Evolutionary conservation across 441 rosid species (phyloP), one percentile per base, ranked within the genome.

Genomic region (Raphanus hybrid): DNA sequence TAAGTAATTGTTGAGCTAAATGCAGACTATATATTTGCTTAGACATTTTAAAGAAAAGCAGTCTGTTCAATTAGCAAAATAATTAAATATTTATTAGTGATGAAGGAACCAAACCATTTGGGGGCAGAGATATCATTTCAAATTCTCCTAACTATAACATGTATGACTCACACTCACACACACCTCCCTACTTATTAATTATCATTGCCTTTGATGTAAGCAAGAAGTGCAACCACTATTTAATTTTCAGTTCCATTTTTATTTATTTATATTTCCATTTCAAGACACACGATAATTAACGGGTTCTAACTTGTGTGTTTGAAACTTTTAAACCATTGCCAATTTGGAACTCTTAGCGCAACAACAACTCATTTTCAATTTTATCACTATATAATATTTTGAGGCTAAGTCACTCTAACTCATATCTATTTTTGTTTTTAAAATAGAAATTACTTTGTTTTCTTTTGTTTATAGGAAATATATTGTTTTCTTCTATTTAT

Each of bases 201-300:
- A 79, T 79, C 78, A 79, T 74, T 79, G 75, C 78, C 75, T 78
- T 78, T 73, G 74, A 68, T 73, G 82, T 74, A 78, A 73, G 75
- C 78, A 64, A 79, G 63, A 69, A 74, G 62, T 63, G 82, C 78
- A 78, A 74, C 82, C 71, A 74, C 75, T 79, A 64, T 69, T 39
- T 67, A 27, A 23, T 52, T 76, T 72, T 72, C 6, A 26, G 55
- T 45, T 45, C 39, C n/a, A 57, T 34, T 72, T 57, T 54, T 68
- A 52, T 59, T 54, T 79, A 71, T 55, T 20, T 20, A 7, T 69
- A 69, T 43, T 79, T 69, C 82, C 16, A 74, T 79, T 73, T 73
- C 11, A 67, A 73, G 78, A 67, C 74, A 71, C 62, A 71, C 69
- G 41, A 68, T 73, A 68, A 78, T 52, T 73, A 73, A 16, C 18